Conservation (phyloP, 345 rosid species). For the Balakata baccata region DNA sequence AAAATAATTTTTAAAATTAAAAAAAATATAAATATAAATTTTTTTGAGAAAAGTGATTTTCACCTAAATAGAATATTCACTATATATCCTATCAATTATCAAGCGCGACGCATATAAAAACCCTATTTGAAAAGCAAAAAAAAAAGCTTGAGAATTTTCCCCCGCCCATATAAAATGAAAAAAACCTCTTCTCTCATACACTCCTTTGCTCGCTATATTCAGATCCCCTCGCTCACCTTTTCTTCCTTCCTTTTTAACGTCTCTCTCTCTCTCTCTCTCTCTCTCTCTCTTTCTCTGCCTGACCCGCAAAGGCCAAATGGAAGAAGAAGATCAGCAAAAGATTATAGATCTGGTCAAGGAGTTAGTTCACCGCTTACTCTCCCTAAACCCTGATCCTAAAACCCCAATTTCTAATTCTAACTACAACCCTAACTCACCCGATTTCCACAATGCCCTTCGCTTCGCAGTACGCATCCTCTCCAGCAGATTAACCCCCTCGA, state of each 20-base stretch:
- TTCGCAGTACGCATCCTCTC: constrained; percentile 84
- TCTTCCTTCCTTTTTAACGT: no score
- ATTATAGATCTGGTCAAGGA: constrained; percentile 76
- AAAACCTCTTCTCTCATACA: background rate
- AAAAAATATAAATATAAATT: no score
- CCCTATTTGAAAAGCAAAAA: background rate
- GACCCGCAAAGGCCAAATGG: constrained; percentile 39
- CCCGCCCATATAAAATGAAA: constrained; percentile 21
- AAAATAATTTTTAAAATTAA: no score
- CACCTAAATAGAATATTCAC: no score
- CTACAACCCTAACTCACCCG: constrained; percentile 43
- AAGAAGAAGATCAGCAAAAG: constrained; percentile 81
- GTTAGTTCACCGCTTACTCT: constrained; percentile 71
- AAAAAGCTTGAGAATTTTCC: background rate
- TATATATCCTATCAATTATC: no score
- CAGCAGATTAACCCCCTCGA: constrained; percentile 78
- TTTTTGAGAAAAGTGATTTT: no score
- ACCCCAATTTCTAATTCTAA: constrained; percentile 39
- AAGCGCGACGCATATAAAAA: no score
- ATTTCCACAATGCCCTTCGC: constrained; percentile 57
- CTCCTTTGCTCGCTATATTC: no score
- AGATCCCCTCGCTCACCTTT: no score
- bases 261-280: background rate
- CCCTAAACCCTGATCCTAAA: constrained; percentile 39
- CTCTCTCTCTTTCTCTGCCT: background rate